Evolutionary conservation across 1,139 yeast genomes (phyloP).

Genomic region (Protomyces lactucae-debilis): DNA sequence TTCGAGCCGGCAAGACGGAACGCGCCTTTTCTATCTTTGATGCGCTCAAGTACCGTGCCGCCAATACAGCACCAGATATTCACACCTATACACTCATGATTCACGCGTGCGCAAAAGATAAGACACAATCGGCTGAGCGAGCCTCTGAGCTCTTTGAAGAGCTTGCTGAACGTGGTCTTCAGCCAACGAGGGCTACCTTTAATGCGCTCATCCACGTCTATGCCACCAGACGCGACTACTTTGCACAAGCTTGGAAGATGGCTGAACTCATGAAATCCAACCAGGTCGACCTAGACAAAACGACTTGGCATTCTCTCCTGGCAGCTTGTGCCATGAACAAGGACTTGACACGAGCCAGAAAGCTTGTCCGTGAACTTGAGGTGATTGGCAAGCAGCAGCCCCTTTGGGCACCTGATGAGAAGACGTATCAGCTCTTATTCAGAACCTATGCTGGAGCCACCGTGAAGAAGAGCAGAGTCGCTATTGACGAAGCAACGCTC

Average conservation of each 20-base stretch:
- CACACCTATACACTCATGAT: conserved; percentile 29
- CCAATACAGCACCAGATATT: conserved; percentile 24
- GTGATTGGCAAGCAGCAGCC: neutral
- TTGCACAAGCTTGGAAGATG: conserved; percentile 27
- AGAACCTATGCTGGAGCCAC: conserved; percentile 25
- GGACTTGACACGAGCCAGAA: conserved; percentile 23
- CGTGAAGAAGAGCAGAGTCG: neutral
- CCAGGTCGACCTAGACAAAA: conserved; percentile 17
- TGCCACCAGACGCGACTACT: conserved; percentile 27
- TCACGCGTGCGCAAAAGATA: conserved; percentile 23
- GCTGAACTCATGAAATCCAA: conserved; percentile 21
- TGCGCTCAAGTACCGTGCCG: conserved; percentile 21
- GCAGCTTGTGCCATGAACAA: conserved; percentile 15
- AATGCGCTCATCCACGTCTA: conserved; percentile 28
- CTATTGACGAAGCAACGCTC: neutral
- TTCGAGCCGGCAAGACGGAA: conserved; percentile 11
- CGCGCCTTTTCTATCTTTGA: conserved; percentile 27
- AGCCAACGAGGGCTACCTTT: conserved; percentile 26
- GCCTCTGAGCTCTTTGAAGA: conserved; percentile 28
- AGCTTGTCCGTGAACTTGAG: conserved; percentile 14
- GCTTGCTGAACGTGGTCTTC: conserved; percentile 18
- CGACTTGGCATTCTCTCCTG: conserved; percentile 25
- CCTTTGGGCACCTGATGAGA: conserved; percentile 14
- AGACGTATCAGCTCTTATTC: conserved; percentile 24
- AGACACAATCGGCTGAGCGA: conserved; percentile 25